These are phyloP conservation scores for Plasmopara muralis DNA, from an alignment of 352 stramenopile species.

Conservation along the genomic window DNA sequence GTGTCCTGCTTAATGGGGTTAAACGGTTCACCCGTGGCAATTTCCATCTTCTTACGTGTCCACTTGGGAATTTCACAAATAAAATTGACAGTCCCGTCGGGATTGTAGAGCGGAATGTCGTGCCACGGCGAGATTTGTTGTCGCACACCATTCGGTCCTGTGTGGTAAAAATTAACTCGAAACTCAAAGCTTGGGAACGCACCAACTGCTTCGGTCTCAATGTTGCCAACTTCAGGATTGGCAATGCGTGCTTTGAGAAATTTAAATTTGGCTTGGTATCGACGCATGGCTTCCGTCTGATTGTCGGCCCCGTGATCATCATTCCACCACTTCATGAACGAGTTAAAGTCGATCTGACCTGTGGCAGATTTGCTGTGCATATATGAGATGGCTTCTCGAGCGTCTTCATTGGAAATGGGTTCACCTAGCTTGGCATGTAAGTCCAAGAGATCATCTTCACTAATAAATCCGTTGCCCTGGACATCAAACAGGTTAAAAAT, in stretches of 20 bases:
- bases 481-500: constrained; percentile 83
- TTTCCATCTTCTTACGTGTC: constrained; percentile 99
- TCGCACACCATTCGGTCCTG: constrained; percentile 53
- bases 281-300: constrained; percentile 75
- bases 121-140: constrained; percentile 97
- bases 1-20: constrained; percentile 99
- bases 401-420: constrained; percentile 69
- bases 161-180: constrained; percentile 88
- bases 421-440: constrained; percentile 79
- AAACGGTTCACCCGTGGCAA: constrained; percentile 90
- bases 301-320: constrained; percentile 61
- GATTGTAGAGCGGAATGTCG: constrained; percentile 93
- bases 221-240: constrained; percentile 74
- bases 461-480: constrained; percentile 75
- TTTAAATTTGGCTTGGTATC: constrained; percentile 86
- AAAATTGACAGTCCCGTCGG: constrained; percentile 82
- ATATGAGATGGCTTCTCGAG: constrained; percentile 57
- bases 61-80: constrained; percentile 98
- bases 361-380: constrained; percentile 51
- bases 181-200: constrained; percentile 87
- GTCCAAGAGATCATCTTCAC: constrained; percentile 66
- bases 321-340: constrained; percentile 88
- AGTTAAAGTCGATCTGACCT: constrained; percentile 77
- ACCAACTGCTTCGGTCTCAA: constrained; percentile 65
- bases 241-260: constrained; percentile 84